These are phyloP conservation scores for Boletus pseudopeckii DNA, from an alignment of 768 basidiomycete genomes.

Conservation along the genomic window DNA sequence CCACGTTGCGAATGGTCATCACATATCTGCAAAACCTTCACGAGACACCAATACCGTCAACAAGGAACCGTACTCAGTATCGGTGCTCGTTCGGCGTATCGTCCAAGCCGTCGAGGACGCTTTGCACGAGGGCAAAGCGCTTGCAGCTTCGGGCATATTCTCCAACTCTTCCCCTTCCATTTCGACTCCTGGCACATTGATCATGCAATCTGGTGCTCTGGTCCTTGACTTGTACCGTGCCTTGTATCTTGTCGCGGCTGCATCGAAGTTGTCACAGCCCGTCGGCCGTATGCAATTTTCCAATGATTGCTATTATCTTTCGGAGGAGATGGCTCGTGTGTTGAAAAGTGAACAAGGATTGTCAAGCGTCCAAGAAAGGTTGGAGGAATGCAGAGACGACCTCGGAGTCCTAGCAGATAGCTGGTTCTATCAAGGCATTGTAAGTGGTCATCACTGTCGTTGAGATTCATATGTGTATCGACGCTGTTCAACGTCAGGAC, in stretches of 20 bases:
- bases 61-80: conserved; percentile 58
- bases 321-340: conserved; percentile 40
- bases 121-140: conserved; percentile 63
- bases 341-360: conserved; percentile 28
- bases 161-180: conserved; percentile 29
- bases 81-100: conserved; percentile 52
- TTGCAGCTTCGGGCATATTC: conserved; percentile 57
- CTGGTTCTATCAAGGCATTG: conserved; percentile 70
- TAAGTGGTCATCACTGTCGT: conserved; percentile 34
- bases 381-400: conserved; percentile 48
- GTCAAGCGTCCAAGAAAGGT: conserved; percentile 39
- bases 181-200: conserved; percentile 46
- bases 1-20: conserved; percentile 17
- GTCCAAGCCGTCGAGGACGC: conserved; percentile 56
- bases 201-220: conserved; percentile 59
- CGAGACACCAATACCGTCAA: conserved; percentile 13
- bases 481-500: conserved; percentile 15
- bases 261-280: conserved; percentile 44
- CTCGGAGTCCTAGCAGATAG: conserved; percentile 59
- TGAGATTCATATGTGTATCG: neutral
- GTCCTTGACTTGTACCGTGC: conserved; percentile 79
- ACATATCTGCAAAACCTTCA: conserved; percentile 14
- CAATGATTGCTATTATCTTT: conserved; percentile 77
- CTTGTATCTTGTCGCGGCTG: conserved; percentile 65
- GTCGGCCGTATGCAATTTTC: conserved; percentile 69